These are phyloP conservation scores for Mesembryanthemum crystallinum DNA, from an alignment of 148 eudicot genomes.

Conservation along the genomic window DNA sequence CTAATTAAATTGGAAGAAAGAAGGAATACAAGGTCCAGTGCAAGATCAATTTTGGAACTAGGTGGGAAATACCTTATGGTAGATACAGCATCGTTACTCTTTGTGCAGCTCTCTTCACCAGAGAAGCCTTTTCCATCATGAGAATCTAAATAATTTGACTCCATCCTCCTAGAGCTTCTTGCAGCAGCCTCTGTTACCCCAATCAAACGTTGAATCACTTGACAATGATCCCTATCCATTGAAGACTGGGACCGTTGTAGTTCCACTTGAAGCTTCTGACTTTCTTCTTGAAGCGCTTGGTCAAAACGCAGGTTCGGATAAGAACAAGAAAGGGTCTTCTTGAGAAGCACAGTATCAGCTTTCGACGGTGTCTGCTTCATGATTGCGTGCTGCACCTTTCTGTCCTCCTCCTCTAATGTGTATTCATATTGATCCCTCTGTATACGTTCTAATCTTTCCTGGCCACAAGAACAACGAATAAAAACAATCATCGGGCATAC, in stretches of 20 bases:
- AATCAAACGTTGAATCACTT: slow-evolving; percentile 40
- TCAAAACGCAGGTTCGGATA: slow-evolving; percentile 36
- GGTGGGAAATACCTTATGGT: slow-evolving; percentile 13
- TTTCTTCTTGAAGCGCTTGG: slow-evolving; percentile 38
- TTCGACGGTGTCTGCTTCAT: slow-evolving; percentile 29
- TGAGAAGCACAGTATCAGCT: slow-evolving; percentile 29
- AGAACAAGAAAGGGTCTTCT: slow-evolving; percentile 39
- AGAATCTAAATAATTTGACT: neutral
- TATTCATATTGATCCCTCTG: slow-evolving; percentile 38
- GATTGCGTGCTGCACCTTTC: slow-evolving; percentile 31
- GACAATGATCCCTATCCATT: slow-evolving; percentile 29
- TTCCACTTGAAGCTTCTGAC: slow-evolving; percentile 36
- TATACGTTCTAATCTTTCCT: slow-evolving; percentile 40
- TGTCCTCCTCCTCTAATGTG: slow-evolving; percentile 39
- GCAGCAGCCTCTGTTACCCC: slow-evolving; percentile 33
- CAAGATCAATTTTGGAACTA: neutral
- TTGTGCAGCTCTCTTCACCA: slow-evolving; percentile 18
- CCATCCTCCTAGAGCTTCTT: slow-evolving; percentile 11
- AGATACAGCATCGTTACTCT: slow-evolving; percentile 13
- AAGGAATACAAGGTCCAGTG: neutral
- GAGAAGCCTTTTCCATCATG: slow-evolving; percentile 17
- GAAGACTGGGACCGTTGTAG: slow-evolving; percentile 36
- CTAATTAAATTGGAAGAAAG: neutral
- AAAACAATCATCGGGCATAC: neutral
- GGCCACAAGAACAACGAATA: neutral